phyloP scores from a whole-genome alignment of 768 basidiomycete genomes.

The Holtermannia corniformis region DNA sequence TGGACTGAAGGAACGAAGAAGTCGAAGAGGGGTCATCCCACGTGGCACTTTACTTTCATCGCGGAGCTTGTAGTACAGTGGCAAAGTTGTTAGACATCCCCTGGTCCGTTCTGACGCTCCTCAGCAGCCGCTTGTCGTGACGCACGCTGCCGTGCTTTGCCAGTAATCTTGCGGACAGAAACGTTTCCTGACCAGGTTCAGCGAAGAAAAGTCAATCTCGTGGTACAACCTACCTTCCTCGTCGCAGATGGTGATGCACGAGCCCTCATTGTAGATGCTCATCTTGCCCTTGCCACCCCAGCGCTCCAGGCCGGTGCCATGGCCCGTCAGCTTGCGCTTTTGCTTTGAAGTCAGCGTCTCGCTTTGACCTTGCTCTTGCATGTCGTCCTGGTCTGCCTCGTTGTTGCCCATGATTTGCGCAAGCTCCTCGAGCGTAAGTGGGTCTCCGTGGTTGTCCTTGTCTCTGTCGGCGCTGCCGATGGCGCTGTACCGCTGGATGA shows the following conservation, averaged over 20 bases:
- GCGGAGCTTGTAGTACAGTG: no score
- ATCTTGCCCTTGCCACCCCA: slow-evolving; percentile 10
- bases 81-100: no score
- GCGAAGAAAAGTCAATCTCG: neutral
- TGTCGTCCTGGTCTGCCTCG: slow-evolving; percentile 4
- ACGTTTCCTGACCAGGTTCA: neutral
- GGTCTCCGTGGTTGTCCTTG: slow-evolving; percentile 5
- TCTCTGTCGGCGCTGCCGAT: neutral
- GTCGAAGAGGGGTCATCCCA: no score
- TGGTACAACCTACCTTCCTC: slow-evolving; percentile 12
- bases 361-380: slow-evolving; percentile 2
- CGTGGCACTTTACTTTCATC: no score
- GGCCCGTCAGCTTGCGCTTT: slow-evolving; percentile 5
- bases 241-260: slow-evolving; percentile 11
- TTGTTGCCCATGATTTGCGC: slow-evolving; percentile 9
- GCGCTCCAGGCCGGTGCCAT: slow-evolving; percentile 9
- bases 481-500: slow-evolving; percentile 4
- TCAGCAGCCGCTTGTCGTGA: neutral
- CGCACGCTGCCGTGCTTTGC: no score
- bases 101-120: no score
- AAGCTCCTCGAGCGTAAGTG: slow-evolving; percentile 8
- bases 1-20: no score
- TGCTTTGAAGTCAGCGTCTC: slow-evolving; percentile 8
- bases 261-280: slow-evolving; percentile 13
- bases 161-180: neutral